Base-by-base conservation (phyloP, 2,329 filamentous ascomycete species). In the Pseudovirgaria hyperparasitica region DNA sequence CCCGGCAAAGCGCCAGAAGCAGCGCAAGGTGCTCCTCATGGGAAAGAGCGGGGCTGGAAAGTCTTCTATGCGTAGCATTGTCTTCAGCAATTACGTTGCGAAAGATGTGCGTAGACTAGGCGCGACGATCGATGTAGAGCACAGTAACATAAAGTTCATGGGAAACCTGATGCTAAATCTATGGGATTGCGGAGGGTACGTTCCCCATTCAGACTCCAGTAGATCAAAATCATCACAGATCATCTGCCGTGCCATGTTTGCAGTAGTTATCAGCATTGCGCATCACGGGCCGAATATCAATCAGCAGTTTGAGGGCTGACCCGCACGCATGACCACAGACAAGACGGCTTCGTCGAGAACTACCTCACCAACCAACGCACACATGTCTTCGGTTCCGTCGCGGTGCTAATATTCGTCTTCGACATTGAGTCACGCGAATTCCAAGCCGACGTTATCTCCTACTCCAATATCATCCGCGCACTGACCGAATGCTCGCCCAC, bases 301-400 rank as follows among this genome's bases (percentile, higher is more conserved):
- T 15, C 9, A 15, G 6, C 10, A 13, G 15, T 23, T 12, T 28
- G 15, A 28, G 18, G n/a, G 22, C 9, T 11, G 19, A 22, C n/a
- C n/a, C n/a, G n/a, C n/a, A n/a, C n/a, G n/a, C n/a, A n/a, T n/a
- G n/a, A n/a, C n/a, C 25, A 17, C 48, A 79, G 87, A 32, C 90
- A 98, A 63, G 90, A 96, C 57, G 87, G 87, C 19, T 98, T 98
- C 52, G 93, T 93, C 67, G 90, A 96, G 51, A 94, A 92, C 55
- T 98, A 96, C 61, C 77, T 98, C 35, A 86, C 82, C 10, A 82
- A 92, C 46, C 90, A 96, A 60, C 82, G 90, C 33, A 77, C 84
- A 30, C 90, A 96, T 58, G 87, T 98, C 55, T 98, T 98, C 62
- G 84, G 78, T 47, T 87, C 90, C 52, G 90, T 94, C 35, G 87